phyloP scores from a whole-genome alignment of 768 basidiomycete species.

The Tephrocybe sp. region DNA sequence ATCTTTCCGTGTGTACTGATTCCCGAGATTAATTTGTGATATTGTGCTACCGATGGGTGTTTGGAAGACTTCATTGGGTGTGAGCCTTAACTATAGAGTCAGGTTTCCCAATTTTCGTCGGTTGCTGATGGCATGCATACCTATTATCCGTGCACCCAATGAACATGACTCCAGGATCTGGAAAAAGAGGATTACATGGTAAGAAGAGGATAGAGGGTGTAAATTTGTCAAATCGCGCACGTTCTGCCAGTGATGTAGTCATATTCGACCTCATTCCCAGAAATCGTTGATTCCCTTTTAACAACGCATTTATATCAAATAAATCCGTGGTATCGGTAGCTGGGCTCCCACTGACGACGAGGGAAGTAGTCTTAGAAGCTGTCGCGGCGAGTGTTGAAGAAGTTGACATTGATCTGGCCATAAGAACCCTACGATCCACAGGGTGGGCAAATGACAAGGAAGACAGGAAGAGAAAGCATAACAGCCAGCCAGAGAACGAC shows the following conservation, averaged over 20 bases:
- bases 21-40: constrained; percentile 34
- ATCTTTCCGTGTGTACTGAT: constrained; percentile 34
- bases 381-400: not conserved
- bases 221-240: constrained; percentile 1
- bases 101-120: not conserved
- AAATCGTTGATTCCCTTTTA: constrained; percentile 14
- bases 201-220: not conserved
- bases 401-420: constrained; percentile 1
- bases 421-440: constrained; percentile 7
- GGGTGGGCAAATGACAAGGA: constrained; percentile 10
- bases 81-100: constrained; percentile 8
- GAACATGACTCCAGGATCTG: constrained; percentile 38
- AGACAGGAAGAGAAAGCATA: constrained; percentile 13
- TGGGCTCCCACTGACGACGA: not conserved
- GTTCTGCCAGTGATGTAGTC: constrained; percentile 1
- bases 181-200: not conserved
- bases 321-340: not conserved
- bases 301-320: constrained; percentile 8
- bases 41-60: constrained; percentile 31
- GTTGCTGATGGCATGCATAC: constrained; percentile 18
- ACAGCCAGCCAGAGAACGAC: constrained; percentile 10
- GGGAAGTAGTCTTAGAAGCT: not conserved
- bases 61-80: constrained; percentile 28
- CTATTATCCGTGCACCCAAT: constrained; percentile 36
- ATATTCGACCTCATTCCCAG: constrained; percentile 3